A percentile compares a stretch with the other conserved stretches of the same genome.
phyloP scores from a whole-genome alignment of 192 early-diverging fungal genomes.

The Gryganskiella cystojenkinii region DNA sequence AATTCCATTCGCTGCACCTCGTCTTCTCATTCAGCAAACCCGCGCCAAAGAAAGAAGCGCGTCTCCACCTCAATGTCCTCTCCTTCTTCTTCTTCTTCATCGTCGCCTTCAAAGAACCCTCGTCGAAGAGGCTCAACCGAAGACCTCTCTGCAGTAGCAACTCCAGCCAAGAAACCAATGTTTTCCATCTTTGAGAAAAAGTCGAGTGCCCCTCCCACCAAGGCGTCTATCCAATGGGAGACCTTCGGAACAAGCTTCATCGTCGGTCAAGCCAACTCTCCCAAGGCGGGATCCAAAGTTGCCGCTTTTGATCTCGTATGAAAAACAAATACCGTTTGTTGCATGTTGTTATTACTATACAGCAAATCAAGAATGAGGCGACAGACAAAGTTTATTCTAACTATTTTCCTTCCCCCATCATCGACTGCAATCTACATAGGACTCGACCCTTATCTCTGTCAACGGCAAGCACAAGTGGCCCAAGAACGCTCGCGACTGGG shows the following conservation, averaged over 20 bases:
- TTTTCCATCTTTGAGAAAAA: conserved; percentile 45
- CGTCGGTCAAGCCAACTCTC: conserved; percentile 39
- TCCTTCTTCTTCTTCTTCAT: not conserved
- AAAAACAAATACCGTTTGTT: not conserved
- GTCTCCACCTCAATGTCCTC: not conserved
- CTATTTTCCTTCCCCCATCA: not conserved
- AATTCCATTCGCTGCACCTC: not conserved
- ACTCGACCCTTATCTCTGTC: conserved; percentile 78
- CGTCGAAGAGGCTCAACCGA: conserved; percentile 14
- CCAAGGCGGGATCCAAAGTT: conserved; percentile 54
- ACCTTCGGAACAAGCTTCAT: conserved; percentile 38
- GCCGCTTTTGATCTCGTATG: conserved; percentile 78
- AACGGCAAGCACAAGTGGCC: conserved; percentile 71
- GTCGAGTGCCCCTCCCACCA: not conserved
- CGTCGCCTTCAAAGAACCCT: not conserved
- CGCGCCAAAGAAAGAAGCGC: not conserved
- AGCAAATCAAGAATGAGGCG: not conserved
- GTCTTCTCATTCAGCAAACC: not conserved
- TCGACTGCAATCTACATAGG: conserved; percentile 39
- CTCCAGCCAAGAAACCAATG: conserved; percentile 29
- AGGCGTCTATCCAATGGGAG: conserved; percentile 24
- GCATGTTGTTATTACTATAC: not conserved
- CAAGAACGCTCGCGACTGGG: conserved; percentile 85
- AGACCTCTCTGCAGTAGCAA: not conserved
- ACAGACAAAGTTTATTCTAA: not conserved